phyloP scores from a whole-genome alignment of 306 rosid species.

The Cucurbita pepo region DNA sequence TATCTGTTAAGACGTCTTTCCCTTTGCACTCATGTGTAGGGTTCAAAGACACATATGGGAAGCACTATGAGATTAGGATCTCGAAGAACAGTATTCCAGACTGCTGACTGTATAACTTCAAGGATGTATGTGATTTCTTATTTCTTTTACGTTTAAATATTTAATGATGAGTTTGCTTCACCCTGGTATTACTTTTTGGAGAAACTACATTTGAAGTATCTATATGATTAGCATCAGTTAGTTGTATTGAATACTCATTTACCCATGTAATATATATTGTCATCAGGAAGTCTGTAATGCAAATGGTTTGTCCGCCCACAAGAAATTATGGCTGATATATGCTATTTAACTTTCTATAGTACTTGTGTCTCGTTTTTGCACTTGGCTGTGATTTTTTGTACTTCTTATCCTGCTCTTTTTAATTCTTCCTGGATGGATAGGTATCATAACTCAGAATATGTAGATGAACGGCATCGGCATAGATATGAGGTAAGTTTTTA shows the following conservation, averaged over 20 bases:
- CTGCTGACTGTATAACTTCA: constrained; percentile 65
- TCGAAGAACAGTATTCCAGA: constrained; percentile 68
- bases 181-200: neutral
- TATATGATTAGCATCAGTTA: neutral
- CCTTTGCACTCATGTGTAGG: constrained; percentile 25
- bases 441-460: constrained; percentile 60
- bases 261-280: neutral
- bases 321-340: constrained; percentile 1
- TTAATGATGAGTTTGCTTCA: neutral
- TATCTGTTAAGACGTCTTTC: neutral
- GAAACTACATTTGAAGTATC: neutral
- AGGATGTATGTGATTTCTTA: constrained; percentile 60
- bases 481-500: constrained; percentile 72
- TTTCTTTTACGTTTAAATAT: neutral
- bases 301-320: neutral
- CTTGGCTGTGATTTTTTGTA: neutral
- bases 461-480: constrained; percentile 93
- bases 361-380: neutral
- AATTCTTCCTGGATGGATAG: constrained; percentile 23
- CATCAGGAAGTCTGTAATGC: neutral
- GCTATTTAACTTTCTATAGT: neutral
- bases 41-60: constrained; percentile 95
- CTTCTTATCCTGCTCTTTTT: neutral
- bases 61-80: constrained; percentile 98
- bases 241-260: neutral